phyloP scores from a whole-genome alignment of 2,329 filamentous ascomycete genomes.

The Colletotrichum australisinense region DNA sequence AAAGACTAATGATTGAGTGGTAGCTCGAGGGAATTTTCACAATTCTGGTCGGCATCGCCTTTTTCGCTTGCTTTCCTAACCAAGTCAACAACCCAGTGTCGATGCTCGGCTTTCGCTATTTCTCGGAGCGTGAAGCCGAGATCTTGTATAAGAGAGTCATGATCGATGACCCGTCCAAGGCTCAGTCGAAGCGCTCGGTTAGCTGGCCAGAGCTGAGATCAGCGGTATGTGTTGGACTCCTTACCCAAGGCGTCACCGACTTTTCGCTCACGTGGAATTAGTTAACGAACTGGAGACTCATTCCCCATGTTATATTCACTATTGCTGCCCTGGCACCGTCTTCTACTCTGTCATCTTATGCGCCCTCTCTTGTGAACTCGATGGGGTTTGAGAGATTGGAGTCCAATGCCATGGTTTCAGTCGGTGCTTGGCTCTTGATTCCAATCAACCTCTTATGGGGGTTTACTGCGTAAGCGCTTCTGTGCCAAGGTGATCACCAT shows the following conservation, averaged over 20 bases:
- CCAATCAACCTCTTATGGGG: conserved; percentile 48
- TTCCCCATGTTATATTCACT: conserved; percentile 47
- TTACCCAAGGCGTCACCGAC: background rate
- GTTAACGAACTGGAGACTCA: conserved; percentile 51
- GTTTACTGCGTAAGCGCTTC: conserved; percentile 35
- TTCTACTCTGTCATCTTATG: conserved; percentile 43
- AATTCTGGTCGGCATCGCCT: conserved; percentile 45
- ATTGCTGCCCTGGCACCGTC: conserved; percentile 44
- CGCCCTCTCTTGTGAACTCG: conserved; percentile 45
- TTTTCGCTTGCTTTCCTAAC: conserved; percentile 45
- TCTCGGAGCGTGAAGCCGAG: conserved; percentile 47
- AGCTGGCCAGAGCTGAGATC: conserved; percentile 46
- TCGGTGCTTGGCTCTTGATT: conserved; percentile 49
- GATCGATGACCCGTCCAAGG: conserved; percentile 49
- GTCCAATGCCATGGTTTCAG: conserved; percentile 48
- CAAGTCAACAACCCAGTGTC: conserved; percentile 44
- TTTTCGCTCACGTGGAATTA: conserved; percentile 30
- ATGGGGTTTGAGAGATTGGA: conserved; percentile 50
- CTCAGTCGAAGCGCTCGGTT: conserved; percentile 42
- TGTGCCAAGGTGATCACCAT: background rate
- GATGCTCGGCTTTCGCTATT: conserved; percentile 43
- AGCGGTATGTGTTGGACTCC: conserved; percentile 41
- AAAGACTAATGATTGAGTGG: background rate
- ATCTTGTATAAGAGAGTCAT: conserved; percentile 48
- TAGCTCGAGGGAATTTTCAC: conserved; percentile 52